These are phyloP conservation scores for Botrytis deweyae DNA, from an alignment of 2,329 filamentous ascomycete species.

Conservation along the genomic window DNA sequence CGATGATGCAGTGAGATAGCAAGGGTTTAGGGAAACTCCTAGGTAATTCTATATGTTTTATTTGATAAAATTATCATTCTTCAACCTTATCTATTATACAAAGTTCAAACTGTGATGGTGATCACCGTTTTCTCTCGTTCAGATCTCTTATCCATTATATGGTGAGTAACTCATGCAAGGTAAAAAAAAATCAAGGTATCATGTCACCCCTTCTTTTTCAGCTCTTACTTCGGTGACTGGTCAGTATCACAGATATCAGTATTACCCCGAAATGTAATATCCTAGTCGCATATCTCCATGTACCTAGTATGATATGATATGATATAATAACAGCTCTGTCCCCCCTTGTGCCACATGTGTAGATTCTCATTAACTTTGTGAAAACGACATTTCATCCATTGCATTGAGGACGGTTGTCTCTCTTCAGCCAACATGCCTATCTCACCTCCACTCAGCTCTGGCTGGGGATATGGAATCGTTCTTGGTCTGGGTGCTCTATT, in stretches of 20 bases:
- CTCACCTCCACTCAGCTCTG: slow-evolving; percentile 39
- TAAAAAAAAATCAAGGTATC: not conserved
- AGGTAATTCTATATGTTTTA: slow-evolving; percentile 11
- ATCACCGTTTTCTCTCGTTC: not conserved
- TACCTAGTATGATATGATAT: slow-evolving; percentile 4
- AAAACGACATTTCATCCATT: not conserved
- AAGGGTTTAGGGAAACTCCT: not conserved
- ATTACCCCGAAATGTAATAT: not conserved
- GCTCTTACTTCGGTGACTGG: not conserved
- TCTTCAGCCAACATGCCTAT: slow-evolving; percentile 35
- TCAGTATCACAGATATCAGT: slow-evolving; percentile 10
- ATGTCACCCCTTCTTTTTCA: not conserved
- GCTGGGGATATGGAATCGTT: slow-evolving; percentile 64
- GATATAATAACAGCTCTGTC: slow-evolving; percentile 11
- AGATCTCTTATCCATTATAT: not conserved
- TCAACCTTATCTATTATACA: slow-evolving; percentile 12
- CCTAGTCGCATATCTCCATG: slow-evolving; percentile 1
- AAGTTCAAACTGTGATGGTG: not conserved
- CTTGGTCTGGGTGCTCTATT: slow-evolving; percentile 60
- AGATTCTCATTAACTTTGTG: not conserved
- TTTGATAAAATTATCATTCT: slow-evolving; percentile 16
- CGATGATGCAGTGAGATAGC: slow-evolving; percentile 14
- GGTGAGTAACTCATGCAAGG: not conserved
- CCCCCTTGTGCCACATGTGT: not conserved
- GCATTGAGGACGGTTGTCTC: not conserved